Conservation (phyloP, 495 filamentous ascomycete genomes). For the Cercophora scortea region DNA sequence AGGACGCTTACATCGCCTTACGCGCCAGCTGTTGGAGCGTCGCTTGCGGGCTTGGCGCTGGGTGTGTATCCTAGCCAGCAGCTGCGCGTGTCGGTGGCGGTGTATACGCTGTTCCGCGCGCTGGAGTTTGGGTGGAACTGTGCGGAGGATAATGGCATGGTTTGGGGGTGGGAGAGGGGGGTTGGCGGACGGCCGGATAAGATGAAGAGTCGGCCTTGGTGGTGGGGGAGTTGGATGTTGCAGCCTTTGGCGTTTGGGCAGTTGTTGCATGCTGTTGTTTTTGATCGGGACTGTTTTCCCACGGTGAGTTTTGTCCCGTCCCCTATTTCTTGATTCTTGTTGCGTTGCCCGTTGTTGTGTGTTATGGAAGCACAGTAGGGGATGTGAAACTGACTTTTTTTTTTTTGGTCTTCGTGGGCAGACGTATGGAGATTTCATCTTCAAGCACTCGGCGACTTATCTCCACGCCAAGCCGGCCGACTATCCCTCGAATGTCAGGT, state of each 20-base stretch:
- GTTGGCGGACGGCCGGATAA: slow-evolving; percentile 25
- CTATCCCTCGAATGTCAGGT: slow-evolving; percentile 57
- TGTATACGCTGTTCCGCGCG: slow-evolving; percentile 70
- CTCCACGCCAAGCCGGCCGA: slow-evolving; percentile 62
- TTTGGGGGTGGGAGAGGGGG: slow-evolving; percentile 49
- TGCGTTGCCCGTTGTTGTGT: too few species aligned
- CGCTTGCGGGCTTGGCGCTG: slow-evolving; percentile 73
- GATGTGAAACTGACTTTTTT: too few species aligned
- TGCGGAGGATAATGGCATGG: slow-evolving; percentile 69
- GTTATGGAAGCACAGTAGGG: too few species aligned
- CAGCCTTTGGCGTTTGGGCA: slow-evolving; percentile 90
- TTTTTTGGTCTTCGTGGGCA: neutral
- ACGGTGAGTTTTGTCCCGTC: slow-evolving; percentile 16
- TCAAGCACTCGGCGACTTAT: slow-evolving; percentile 68
- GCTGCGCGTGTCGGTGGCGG: slow-evolving; percentile 67
- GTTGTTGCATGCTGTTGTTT: slow-evolving; percentile 83
- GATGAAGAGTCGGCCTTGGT: slow-evolving; percentile 53
- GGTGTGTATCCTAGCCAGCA: slow-evolving; percentile 72
- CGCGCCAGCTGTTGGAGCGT: slow-evolving; percentile 82
- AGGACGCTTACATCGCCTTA: slow-evolving; percentile 68
- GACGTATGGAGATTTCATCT: slow-evolving; percentile 64
- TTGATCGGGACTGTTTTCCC: slow-evolving; percentile 85
- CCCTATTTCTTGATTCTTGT: too few species aligned
- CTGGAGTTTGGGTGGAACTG: slow-evolving; percentile 83
- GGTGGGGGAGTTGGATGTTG: slow-evolving; percentile 95